Base-by-base conservation (phyloP, 768 basidiomycete genomes). In the Polyporus arcularius region DNA sequence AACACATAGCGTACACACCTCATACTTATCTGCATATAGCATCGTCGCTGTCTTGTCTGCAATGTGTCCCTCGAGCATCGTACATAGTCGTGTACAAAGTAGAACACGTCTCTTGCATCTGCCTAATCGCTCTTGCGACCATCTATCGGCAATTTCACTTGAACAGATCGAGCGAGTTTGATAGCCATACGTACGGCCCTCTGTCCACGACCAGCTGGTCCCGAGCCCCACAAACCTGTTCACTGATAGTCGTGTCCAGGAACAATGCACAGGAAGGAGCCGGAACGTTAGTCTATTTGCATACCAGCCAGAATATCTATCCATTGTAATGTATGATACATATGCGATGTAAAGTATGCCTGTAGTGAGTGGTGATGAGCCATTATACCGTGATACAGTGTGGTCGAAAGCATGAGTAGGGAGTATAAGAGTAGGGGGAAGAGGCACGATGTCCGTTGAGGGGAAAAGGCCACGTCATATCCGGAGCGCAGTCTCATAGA, bases 401-500 rank as follows among this genome's bases (percentile, higher is more conserved):
- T 40, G 26, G 57, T 32, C 52, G 61, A 62, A 43, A 62, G 57
- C 55, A 53, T 47, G 52, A 46, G 35, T 15, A 32, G 49, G 35
- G 49, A 21, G 55, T 42, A 57, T 46, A 31, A 35, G 39, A 11
- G 21, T 30, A n/a, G 45, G 14, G 39, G 32, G 38, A 39, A 46
- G 28, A 42, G 35, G 26, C 16, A 48, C 21, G 43, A 32, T 6
- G 15, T 12, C 2, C n/a, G 40, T 14, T 15, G 40, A 14, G 18
- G 38, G 26, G 16, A 10, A 10, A 38, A 21, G n/a, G 40, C 18
- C 18, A 15, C 43, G 57, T 86, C 86, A 92, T 42, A 59, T 59
- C 26, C 86, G 80, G 32, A 96, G 77, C 32, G 88, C 79, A 28
- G 89, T 86, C 73, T 98, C 96, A 70, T 98, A 98, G 70, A 97